phyloP scores from a whole-genome alignment of 2,329 filamentous ascomycete species.

The Basipetospora chlamydospora region DNA sequence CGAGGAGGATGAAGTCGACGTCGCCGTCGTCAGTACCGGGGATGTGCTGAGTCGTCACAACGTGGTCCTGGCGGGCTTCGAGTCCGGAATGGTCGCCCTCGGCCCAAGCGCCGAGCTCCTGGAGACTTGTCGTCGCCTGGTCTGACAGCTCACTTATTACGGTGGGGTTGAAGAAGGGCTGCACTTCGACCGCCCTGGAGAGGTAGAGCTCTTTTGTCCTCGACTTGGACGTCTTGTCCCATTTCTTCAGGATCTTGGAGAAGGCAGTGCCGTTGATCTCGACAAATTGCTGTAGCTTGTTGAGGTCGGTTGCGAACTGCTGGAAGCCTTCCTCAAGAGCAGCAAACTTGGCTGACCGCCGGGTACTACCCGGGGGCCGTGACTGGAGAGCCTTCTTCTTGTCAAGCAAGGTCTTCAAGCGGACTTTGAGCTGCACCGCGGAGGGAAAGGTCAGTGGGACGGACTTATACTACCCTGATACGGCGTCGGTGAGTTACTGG shows the following conservation, averaged over 20 bases:
- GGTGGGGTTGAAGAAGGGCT: conserved; percentile 94
- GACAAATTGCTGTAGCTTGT: conserved; percentile 97
- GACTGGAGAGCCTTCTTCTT: conserved; percentile 89
- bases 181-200: conserved; percentile 88
- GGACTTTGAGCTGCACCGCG: conserved; percentile 62
- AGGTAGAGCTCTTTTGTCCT: conserved; percentile 97
- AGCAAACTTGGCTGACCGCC: conserved; percentile 84
- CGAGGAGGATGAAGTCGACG: conserved; percentile 73
- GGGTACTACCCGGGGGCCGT: conserved; percentile 56
- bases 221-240: conserved; percentile 99
- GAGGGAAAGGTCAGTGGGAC: neutral
- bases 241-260: conserved; percentile 98
- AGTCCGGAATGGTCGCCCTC: conserved; percentile 90
- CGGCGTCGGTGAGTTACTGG: neutral
- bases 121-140: conserved; percentile 86
- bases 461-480: neutral
- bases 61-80: conserved; percentile 44
- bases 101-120: conserved; percentile 92
- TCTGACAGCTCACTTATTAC: conserved; percentile 95
- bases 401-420: conserved; percentile 80
- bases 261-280: conserved; percentile 97
- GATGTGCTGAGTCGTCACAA: conserved; percentile 50
- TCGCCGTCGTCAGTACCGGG: conserved; percentile 75
- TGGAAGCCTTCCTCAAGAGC: conserved; percentile 94
- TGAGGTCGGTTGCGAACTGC: conserved; percentile 89